These are phyloP conservation scores for Collariella sp. DNA, from an alignment of 495 filamentous ascomycete genomes.

Conservation along the genomic window DNA sequence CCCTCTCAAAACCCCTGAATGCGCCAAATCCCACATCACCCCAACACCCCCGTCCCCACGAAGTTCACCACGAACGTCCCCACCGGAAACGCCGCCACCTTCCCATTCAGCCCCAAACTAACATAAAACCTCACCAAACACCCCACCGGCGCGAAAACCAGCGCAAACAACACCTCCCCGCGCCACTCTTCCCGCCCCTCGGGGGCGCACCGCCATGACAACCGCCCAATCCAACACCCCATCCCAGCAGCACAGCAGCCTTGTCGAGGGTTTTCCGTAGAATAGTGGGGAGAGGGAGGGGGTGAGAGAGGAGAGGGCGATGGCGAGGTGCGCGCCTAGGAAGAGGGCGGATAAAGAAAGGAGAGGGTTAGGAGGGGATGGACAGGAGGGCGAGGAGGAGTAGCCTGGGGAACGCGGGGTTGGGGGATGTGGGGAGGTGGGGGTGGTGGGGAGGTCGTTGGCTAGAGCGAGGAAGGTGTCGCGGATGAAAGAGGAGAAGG, in stretches of 20 bases:
- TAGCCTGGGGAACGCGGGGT: slow-evolving; percentile 66
- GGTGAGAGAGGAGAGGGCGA: slow-evolving; percentile 46
- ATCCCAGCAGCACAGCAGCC: slow-evolving; percentile 52
- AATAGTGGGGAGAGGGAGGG: slow-evolving; percentile 51
- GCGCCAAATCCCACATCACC: slow-evolving; percentile 67
- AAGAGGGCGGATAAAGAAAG: slow-evolving; percentile 58
- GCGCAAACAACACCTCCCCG: slow-evolving; percentile 60
- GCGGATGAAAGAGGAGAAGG: slow-evolving; percentile 83
- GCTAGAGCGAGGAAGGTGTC: slow-evolving; percentile 78
- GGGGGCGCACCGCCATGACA: slow-evolving; percentile 65
- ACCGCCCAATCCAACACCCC: slow-evolving; percentile 73
- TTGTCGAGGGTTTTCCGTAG: slow-evolving; percentile 57
- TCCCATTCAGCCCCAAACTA: slow-evolving; percentile 57
- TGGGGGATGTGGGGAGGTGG: slow-evolving; percentile 17
- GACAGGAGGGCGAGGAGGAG: slow-evolving; percentile 72
- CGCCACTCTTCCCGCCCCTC: slow-evolving; percentile 65
- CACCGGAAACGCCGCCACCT: slow-evolving; percentile 64
- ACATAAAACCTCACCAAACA: slow-evolving; percentile 67
- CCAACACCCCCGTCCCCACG: slow-evolving; percentile 57
- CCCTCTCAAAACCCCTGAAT: slow-evolving; percentile 30
- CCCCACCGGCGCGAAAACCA: slow-evolving; percentile 80
- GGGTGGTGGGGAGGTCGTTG: slow-evolving; percentile 47
- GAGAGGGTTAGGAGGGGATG: slow-evolving; percentile 59
- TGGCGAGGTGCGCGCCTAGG: slow-evolving; percentile 69
- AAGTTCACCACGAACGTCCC: slow-evolving; percentile 87